Base-by-base conservation (phyloP, 352 stramenopile species). In the Phytopythium helicoides region DNA sequence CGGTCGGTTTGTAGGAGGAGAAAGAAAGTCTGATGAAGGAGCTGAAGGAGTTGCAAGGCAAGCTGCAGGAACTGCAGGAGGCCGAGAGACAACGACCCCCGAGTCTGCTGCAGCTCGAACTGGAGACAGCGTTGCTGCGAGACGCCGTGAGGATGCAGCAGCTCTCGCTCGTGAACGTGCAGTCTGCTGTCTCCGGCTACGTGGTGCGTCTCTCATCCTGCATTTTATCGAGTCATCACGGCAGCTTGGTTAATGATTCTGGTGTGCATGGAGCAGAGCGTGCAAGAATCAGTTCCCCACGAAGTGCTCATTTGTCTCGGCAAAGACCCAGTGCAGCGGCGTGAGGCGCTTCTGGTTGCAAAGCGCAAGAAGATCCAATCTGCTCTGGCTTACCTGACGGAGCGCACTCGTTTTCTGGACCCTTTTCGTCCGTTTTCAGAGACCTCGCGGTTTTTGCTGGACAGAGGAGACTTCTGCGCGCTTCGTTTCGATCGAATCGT, bases 401-500 rank as follows among this genome's bases (percentile, higher is more conserved):
- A 81, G 35, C 73, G 76, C 18, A 78, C 64, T 2, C 51, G 51
- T 0, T 64, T 75, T 22, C 42, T 83, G 0, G 71, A 87, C 44
- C 50, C 70, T 1, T 48, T 53, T 21, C 67, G 64, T 37, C 61
- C 66, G 18, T 77, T 81, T 44, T 47, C 58, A 1, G 66, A 73
- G 15, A 58, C 75, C 12, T 71, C 77, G 40, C 62, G 68, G 9
- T 87, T 81, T 48, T 54, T 75, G 34, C 68, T 62, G 0, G 45
- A 56, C 0, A 50, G 59, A 22, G 71, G 76, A 8, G 71, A 86
- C 41, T 69, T 57, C 23, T 83, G 71, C 39, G 67, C 56, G 26
- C 52, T 80, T 18, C 57, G 66, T 10, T 78, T 79, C 28, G 71
- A 80, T 44, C 60, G 83, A 21, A 64, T 70, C 8, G 73, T 67